Percentiles rank a stretch among this genome's conserved stretches.
These are phyloP conservation scores for Catenaria anguillulae DNA, from an alignment of 371 early-diverging fungal genomes.

Conservation along the genomic window DNA sequence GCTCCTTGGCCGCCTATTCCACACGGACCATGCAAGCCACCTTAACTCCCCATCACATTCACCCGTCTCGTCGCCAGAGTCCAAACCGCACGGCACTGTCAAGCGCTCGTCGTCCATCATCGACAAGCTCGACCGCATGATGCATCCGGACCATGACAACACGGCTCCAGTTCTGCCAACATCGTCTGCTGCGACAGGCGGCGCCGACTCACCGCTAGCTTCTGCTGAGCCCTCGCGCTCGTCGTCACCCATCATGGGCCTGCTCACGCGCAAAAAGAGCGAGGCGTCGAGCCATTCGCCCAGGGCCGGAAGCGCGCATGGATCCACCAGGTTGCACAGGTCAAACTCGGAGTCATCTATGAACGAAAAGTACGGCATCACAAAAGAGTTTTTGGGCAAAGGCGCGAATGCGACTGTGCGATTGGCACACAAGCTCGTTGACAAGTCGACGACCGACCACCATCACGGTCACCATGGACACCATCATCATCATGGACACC, in stretches of 20 bases:
- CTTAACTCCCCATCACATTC: background rate
- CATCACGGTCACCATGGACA: background rate
- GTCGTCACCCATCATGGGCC: background rate
- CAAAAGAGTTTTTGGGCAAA: conserved; percentile 22
- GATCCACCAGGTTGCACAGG: background rate
- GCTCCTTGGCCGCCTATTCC: background rate
- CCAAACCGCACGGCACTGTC: background rate
- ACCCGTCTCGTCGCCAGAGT: background rate
- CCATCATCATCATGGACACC: too few relatives aligned
- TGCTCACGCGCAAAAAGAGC: background rate
- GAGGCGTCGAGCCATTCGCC: background rate
- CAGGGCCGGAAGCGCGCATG: background rate
- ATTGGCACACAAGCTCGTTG: conserved; percentile 8
- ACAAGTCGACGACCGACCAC: too few relatives aligned
- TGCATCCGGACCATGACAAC: background rate
- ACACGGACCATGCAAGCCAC: background rate
- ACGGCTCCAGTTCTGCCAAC: background rate
- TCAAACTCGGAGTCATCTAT: background rate
- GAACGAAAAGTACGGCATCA: conserved; percentile 19
- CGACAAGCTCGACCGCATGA: background rate
- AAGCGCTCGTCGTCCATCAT: background rate
- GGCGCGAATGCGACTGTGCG: conserved; percentile 14
- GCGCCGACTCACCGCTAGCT: too few relatives aligned
- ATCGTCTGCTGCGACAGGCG: too few relatives aligned
- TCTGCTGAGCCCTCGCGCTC: background rate